Evolutionary conservation across 2,329 filamentous ascomycete genomes (phyloP).

Genomic region (Kalaharituber pfeilii): DNA sequence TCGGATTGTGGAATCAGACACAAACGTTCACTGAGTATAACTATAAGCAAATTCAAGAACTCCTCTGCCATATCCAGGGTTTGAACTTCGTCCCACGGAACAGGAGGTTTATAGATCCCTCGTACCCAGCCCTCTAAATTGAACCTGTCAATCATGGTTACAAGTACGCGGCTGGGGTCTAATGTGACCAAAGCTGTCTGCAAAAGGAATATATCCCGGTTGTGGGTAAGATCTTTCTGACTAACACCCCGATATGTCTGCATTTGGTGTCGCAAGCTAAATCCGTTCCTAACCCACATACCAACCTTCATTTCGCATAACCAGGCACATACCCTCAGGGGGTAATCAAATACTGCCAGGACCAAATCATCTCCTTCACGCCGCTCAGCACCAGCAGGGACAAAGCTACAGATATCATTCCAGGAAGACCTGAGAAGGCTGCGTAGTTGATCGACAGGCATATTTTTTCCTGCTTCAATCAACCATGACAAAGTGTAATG

Average conservation of each 20-base stretch:
- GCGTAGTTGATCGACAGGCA: slow-evolving; percentile 49
- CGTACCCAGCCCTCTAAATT: slow-evolving; percentile 76
- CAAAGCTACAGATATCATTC: slow-evolving; percentile 49
- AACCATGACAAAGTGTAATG: slow-evolving; percentile 96
- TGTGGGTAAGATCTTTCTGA: slow-evolving; percentile 81
- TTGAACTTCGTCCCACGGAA: slow-evolving; percentile 69
- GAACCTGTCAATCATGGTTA: slow-evolving; percentile 80
- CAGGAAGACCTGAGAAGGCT: slow-evolving; percentile 54
- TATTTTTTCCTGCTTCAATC: slow-evolving; percentile 67
- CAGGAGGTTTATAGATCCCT: slow-evolving; percentile 56
- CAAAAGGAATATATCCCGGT: slow-evolving; percentile 83
- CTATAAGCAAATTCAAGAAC: slow-evolving; percentile 82
- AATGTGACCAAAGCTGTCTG: slow-evolving; percentile 82
- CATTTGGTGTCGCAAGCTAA: slow-evolving; percentile 88
- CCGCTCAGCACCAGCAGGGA: slow-evolving; percentile 43
- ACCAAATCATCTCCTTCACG: slow-evolving; percentile 58
- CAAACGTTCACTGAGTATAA: slow-evolving; percentile 74
- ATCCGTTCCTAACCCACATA: slow-evolving; percentile 96
- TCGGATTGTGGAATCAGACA: slow-evolving; percentile 54
- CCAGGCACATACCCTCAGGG: slow-evolving; percentile 86
- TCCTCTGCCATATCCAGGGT: slow-evolving; percentile 89
- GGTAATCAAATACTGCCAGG: slow-evolving; percentile 79
- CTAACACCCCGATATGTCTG: slow-evolving; percentile 79
- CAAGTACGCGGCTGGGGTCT: slow-evolving; percentile 64
- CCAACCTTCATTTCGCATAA: slow-evolving; percentile 93